A percentile compares a stretch with the other conserved stretches of the same genome.
Evolutionary conservation across 2,329 filamentous ascomycete genomes (phyloP).

Genomic region (Alternaria arborescens): DNA sequence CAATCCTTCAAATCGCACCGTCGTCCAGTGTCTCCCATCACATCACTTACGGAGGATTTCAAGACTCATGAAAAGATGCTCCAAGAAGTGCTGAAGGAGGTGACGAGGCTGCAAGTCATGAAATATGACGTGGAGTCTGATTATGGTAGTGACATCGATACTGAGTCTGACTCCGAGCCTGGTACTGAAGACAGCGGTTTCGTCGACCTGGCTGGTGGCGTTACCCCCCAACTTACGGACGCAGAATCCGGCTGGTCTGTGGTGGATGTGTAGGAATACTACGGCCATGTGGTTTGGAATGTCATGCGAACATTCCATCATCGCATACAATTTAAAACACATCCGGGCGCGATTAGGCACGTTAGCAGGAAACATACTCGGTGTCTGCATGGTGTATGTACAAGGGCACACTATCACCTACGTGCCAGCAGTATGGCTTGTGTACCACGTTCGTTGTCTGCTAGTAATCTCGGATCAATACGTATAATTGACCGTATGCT

Average conservation of each 20-base stretch:
- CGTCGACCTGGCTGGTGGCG: constrained; percentile 14
- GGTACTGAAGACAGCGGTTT: not conserved
- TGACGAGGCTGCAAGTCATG: not conserved
- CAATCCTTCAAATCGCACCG: not conserved
- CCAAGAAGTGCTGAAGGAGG: not conserved
- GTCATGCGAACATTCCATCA: not conserved
- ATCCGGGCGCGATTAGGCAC: not conserved
- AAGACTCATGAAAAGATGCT: not conserved
- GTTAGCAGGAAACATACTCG: not conserved
- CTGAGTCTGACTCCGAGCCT: constrained; percentile 13
- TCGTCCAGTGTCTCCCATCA: not conserved
- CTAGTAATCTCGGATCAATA: not conserved
- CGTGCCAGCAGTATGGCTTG: not conserved
- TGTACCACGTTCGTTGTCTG: not conserved
- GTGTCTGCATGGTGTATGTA: not conserved
- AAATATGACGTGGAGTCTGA: not conserved
- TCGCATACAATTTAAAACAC: not conserved
- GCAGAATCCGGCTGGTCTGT: constrained; percentile 15
- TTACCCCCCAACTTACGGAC: constrained; percentile 11
- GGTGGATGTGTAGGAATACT: constrained; percentile 1
- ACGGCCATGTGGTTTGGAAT: not conserved
- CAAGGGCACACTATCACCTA: not conserved
- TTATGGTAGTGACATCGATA: constrained; percentile 1
- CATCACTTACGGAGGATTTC: not conserved
- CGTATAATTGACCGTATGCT: not conserved